Base-by-base conservation (phyloP, 306 rosid species). In the Astragalus glycyphyllos region DNA sequence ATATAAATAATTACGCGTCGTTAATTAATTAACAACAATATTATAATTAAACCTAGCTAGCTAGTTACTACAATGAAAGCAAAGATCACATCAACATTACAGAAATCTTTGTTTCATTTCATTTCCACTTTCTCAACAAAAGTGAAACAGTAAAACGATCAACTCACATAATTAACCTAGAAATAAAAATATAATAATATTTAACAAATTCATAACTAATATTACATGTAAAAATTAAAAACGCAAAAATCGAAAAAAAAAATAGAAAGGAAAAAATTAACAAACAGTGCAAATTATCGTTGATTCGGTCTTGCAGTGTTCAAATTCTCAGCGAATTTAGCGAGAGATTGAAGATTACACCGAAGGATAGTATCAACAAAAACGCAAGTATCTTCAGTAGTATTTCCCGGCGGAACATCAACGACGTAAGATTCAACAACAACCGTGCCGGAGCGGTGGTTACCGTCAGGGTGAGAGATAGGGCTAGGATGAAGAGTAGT, bases 341-440 rank as follows among this genome's bases (percentile, higher is more conserved):
- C 90, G 45, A 95, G 90, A 0, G 96, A 91, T 74, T 95, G 99
- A 48, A 95, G 91, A 77, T 95, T 95, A 80, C 97, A 95, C 31
- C 96, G 87, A 10, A 95, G 91, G 59, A 95, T 95, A 20, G 99
- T 95, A 68, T 91, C 97, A 14, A 82, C 87, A 35, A 95, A 95
- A 4, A 74, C 84, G 15, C 92, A 79, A 11, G 99, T 95, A 71
- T 95, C 99, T 4, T 95, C 99, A 37, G 67, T 68, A 5, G 96
- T 91, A 79, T 95, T 95, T 5, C 92, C 99, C 4, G 86, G 86
- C 10, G 99, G 99, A 3, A 89, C 89, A n/a, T 95, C 99, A n/a
- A 87, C 99, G 23, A 86, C 96, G 80, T 89, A 95, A 2, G 99
- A 95, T 68, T 95, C 99, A 8, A 95, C 88, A 14, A 87, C 99